A percentile compares a stretch with the other conserved stretches of the same genome.
These are phyloP conservation scores for Wallacemonas sp. DNA, from an alignment of 208 protist genomes.

Conservation along the genomic window DNA sequence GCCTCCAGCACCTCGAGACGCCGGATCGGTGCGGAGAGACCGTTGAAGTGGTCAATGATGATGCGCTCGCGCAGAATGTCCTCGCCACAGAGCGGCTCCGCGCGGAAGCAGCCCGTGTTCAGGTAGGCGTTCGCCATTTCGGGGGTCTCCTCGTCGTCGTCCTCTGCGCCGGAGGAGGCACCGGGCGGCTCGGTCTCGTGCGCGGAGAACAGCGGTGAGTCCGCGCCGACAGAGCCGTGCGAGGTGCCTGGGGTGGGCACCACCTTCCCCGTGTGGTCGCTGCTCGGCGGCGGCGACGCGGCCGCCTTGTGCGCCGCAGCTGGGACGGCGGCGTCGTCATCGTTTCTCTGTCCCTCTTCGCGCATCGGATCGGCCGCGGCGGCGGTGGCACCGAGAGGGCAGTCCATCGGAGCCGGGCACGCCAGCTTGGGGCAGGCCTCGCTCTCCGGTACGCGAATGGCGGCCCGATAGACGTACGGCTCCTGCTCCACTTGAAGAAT, in stretches of 20 bases:
- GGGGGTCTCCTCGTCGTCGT: not conserved
- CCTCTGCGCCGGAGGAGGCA: not conserved
- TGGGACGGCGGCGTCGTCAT: no score
- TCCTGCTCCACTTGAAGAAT: not conserved
- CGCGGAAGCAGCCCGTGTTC: conserved; percentile 34
- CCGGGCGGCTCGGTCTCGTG: not conserved
- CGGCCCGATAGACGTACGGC: conserved; percentile 37
- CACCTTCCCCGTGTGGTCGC: no score
- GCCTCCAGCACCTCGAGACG: conserved; percentile 44
- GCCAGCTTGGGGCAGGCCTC: conserved; percentile 11
- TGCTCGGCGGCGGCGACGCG: no score
- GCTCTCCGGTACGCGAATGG: conserved; percentile 24
- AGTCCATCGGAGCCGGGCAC: not conserved
- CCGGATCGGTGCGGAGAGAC: conserved; percentile 32
- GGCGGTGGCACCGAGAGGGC: not conserved
- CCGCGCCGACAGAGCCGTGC: no score
- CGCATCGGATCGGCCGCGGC: no score
- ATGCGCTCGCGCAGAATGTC: conserved; percentile 34
- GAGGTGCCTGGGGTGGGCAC: no score
- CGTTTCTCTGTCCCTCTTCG: no score
- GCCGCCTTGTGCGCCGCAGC: no score
- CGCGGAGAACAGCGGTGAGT: not conserved
- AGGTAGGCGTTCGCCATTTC: conserved; percentile 24
- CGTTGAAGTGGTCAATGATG: conserved; percentile 49
- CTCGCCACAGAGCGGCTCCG: conserved; percentile 29